Conservation (phyloP, 2,329 filamentous ascomycete species). For the Penicillium hordei region DNA sequence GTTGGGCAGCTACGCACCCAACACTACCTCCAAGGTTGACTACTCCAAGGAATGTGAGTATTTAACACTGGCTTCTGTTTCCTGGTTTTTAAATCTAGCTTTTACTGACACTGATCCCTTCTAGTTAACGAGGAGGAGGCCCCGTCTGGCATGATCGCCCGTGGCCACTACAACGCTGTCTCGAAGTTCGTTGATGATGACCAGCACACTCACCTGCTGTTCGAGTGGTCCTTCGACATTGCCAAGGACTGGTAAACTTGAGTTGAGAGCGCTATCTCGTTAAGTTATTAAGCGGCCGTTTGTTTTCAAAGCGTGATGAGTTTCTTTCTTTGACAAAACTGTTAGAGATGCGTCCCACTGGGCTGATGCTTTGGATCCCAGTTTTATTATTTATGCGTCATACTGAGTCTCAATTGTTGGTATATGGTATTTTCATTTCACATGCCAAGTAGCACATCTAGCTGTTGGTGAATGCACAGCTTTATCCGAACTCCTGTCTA, state of each 20-base stretch:
- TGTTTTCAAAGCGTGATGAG: constrained; percentile 31
- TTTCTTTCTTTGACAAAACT: constrained; percentile 32
- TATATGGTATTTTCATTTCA: constrained; percentile 11
- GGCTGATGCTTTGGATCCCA: constrained; percentile 12
- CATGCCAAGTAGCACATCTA: constrained; percentile 14
- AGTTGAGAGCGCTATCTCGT: constrained; percentile 14
- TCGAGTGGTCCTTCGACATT: constrained; percentile 96
- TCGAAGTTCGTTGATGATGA: constrained; percentile 96
- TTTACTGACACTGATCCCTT: not conserved
- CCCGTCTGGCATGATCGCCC: constrained; percentile 82
- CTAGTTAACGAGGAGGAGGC: constrained; percentile 88
- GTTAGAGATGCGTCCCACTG: constrained; percentile 25
- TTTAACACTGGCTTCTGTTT: not conserved
- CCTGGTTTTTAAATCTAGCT: not conserved
- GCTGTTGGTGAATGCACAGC: constrained; percentile 30
- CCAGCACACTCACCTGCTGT: constrained; percentile 82
- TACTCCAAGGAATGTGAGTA: constrained; percentile 89
- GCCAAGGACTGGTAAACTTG: constrained; percentile 77
- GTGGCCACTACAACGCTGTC: constrained; percentile 84
- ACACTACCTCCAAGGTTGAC: constrained; percentile 78
- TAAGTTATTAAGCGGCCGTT: constrained; percentile 26
- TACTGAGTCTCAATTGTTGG: constrained; percentile 10
- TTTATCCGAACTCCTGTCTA: constrained; percentile 32
- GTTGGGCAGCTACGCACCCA: constrained; percentile 95
- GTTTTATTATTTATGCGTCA: constrained; percentile 15